Evolutionary conservation across 202 grass and related monocot genomes (phyloP).

Genomic region (Digitaria exilis): DNA sequence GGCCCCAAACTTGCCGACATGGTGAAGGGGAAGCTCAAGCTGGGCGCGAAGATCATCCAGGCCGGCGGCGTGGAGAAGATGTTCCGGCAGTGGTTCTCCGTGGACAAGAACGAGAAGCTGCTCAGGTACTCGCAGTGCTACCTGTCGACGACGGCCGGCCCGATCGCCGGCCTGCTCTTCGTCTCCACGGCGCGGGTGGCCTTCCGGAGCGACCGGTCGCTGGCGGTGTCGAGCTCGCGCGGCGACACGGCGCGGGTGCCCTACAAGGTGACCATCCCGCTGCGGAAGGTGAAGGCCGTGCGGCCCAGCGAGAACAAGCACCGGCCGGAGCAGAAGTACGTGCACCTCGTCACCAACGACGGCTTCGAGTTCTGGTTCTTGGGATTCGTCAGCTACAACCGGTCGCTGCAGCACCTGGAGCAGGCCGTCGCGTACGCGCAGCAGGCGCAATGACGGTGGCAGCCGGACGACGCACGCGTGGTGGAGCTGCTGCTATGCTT

Average conservation of each 20-base stretch:
- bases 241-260: conserved; percentile 50
- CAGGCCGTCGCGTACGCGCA: conserved; percentile 54
- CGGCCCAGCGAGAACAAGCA: conserved; percentile 62
- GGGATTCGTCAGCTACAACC: conserved; percentile 69
- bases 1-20: conserved; percentile 68
- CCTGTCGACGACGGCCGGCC: conserved; percentile 80
- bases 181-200: conserved; percentile 67
- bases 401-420: conserved; percentile 65
- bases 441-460: conserved; percentile 46
- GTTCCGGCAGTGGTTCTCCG: conserved; percentile 75
- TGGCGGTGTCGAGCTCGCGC: conserved; percentile 35
- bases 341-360: conserved; percentile 74
- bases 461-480: neutral
- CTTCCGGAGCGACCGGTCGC: conserved; percentile 65
- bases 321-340: conserved; percentile 77
- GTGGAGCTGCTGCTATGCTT: neutral
- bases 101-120: conserved; percentile 71
- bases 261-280: conserved; percentile 85
- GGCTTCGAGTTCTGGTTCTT: conserved; percentile 99
- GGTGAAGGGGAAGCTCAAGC: conserved; percentile 71
- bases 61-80: conserved; percentile 82
- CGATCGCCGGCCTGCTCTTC: conserved; percentile 84
- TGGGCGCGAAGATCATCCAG: conserved; percentile 62
- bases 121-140: conserved; percentile 78
- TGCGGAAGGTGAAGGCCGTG: conserved; percentile 57